Evolutionary conservation across 73 alveolate species (phyloP).

Genomic region (Paramecium tetraurelia): DNA sequence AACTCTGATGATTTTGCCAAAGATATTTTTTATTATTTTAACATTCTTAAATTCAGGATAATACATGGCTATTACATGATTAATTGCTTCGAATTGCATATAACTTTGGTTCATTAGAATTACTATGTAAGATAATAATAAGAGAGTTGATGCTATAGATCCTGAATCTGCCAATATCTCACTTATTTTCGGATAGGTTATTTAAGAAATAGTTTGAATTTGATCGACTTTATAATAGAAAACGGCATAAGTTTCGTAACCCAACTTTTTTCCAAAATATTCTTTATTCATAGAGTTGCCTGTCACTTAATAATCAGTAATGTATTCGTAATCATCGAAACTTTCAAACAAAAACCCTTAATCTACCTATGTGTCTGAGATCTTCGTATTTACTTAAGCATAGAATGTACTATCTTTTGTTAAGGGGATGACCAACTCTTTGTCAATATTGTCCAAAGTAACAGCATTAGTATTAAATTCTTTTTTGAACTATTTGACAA

Average conservation of each 20-base stretch:
- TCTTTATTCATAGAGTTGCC: background rate
- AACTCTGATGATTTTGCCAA: slow-evolving; percentile 29
- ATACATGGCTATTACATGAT: background rate
- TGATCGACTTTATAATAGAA: background rate
- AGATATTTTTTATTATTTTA: background rate
- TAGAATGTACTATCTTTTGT: background rate
- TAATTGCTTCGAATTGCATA: background rate
- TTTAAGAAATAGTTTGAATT: background rate
- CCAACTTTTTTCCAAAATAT: background rate
- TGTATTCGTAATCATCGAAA: background rate
- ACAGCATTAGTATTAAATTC: background rate
- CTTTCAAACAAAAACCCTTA: background rate
- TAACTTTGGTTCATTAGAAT: background rate
- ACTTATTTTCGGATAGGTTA: background rate
- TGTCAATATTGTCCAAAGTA: background rate
- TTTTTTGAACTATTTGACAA: background rate
- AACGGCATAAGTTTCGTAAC: background rate
- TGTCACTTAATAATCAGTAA: background rate
- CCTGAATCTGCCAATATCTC: slow-evolving; percentile 25
- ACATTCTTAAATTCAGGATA: slow-evolving; percentile 7
- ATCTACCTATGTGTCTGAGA: background rate
- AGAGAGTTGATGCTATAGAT: background rate
- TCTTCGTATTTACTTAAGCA: background rate
- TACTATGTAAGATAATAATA: background rate
- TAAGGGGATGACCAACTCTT: background rate